Evolutionary conservation across 2,329 filamentous ascomycete species (phyloP), one percentile per base, ranked within the genome.

Genomic region (Colletotrichum liaoningense): DNA sequence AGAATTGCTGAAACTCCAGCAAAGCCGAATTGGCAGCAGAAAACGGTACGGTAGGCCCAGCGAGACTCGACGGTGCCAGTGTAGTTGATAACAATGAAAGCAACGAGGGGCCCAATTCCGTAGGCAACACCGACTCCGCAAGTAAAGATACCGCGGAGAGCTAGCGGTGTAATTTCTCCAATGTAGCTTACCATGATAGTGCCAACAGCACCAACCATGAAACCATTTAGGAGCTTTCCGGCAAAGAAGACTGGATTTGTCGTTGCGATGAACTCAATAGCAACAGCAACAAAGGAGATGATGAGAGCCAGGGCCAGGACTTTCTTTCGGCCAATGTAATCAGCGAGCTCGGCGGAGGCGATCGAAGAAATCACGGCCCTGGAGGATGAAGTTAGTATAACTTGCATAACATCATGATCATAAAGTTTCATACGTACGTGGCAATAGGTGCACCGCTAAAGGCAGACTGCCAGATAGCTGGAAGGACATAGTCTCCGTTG

Each of bases 401-500:
- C 38, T 28, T 12, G 35, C 26, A 22, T 30, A 19, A 49, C 4
- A 19, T 2, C 30, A 9, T 6, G 14, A 3, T 19, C 3, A n/a
- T 11, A 2, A 19, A 24, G 6, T 26, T 0, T 6, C 5, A 46
- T 19, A 74, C 78, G 75, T 64, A 80, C 79, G 79, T 79, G 30
- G 84, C 84, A 8, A 85, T 79, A 4, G 84, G 84, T 0, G 79
- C 85, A 11, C 83, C 84, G 60, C 80, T 80, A 71, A 86, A 86
- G 4, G 84, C 84, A 28, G 79, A 81, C 74, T 87, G 84, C 85
- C 85, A 87, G 6, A 81, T 80, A 5, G 83, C 81, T 14, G 81
- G 77, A 7, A 86, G 77, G 7, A 85, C 84, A 77, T 83, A 86
- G 67, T 77, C 77, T 2, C 79, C 81, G 1, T 80, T 79, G 56